phyloP scores from a whole-genome alignment of 805 yeast species.

The Scheffersomyces lignosus region DNA sequence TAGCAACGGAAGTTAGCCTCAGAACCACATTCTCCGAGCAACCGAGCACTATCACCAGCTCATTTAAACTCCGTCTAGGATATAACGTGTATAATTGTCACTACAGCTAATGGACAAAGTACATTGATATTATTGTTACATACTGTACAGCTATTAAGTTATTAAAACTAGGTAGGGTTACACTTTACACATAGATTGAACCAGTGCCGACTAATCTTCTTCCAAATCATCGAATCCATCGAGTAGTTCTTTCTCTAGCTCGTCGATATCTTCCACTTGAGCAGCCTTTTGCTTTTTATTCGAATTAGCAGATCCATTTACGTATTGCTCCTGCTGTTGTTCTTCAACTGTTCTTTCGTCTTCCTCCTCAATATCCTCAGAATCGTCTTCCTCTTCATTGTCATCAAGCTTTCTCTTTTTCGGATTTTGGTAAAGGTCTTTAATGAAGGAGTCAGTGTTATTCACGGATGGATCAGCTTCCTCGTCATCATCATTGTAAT shows the following conservation, averaged over 20 bases:
- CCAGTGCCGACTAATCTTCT: conserved; percentile 14
- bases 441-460: conserved; percentile 25
- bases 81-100: too few species aligned
- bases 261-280: conserved; percentile 37
- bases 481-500: conserved; percentile 5
- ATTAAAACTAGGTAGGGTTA: too few species aligned
- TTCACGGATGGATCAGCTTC: conserved; percentile 10
- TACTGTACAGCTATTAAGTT: neutral
- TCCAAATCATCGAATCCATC: conserved; percentile 54
- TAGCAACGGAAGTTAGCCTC: too few species aligned
- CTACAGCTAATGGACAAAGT: too few species aligned
- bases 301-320: conserved; percentile 4
- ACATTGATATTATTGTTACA: neutral
- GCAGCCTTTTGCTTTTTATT: conserved; percentile 6
- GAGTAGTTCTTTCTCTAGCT: conserved; percentile 50
- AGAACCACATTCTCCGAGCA: too few species aligned
- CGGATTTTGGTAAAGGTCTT: conserved; percentile 21
- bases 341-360: conserved; percentile 4
- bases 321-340: conserved; percentile 1
- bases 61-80: too few species aligned
- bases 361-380: conserved; percentile 6
- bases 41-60: too few species aligned
- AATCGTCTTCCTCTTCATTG: conserved; percentile 19
- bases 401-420: conserved; percentile 17
- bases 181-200: neutral